A percentile compares a stretch with the other conserved stretches of the same genome.
These are phyloP conservation scores for Chernovozyma sophiae-reginae DNA, from an alignment of 1,139 yeast species.

Conservation along the genomic window DNA sequence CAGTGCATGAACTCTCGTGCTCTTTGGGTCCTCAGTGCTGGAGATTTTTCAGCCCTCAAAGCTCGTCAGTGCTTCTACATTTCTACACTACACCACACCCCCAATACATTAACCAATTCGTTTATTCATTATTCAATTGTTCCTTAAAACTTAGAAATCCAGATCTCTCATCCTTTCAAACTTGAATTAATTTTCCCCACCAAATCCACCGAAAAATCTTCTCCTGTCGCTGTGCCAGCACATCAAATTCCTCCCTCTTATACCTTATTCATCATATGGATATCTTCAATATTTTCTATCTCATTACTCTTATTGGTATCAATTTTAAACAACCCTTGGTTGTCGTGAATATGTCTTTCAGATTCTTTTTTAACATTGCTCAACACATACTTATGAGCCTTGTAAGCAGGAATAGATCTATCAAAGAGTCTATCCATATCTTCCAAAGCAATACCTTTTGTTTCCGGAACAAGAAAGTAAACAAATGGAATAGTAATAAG, in stretches of 20 bases:
- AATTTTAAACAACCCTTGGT: conserved; percentile 15
- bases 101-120: no score
- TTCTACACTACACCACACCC: no score
- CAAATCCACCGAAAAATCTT: no score
- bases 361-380: conserved; percentile 15
- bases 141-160: no score
- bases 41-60: no score
- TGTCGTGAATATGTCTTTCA: conserved; percentile 11
- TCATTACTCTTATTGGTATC: conserved; percentile 16
- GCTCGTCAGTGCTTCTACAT: no score
- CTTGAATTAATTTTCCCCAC: no score
- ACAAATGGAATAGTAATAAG: conserved; percentile 30
- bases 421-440: conserved; percentile 40
- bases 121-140: no score
- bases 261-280: not conserved
- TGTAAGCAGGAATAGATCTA: conserved; percentile 31
- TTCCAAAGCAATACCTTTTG: conserved; percentile 42
- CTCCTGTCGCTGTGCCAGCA: not conserved
- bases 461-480: conserved; percentile 41
- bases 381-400: conserved; percentile 22
- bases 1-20: no score
- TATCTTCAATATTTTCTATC: conserved; percentile 15
- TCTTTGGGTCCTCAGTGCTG: no score
- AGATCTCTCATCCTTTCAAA: no score
- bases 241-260: no score